These are phyloP conservation scores for Chenopodium suecicum DNA, from an alignment of 148 eudicot species.

Conservation along the genomic window DNA sequence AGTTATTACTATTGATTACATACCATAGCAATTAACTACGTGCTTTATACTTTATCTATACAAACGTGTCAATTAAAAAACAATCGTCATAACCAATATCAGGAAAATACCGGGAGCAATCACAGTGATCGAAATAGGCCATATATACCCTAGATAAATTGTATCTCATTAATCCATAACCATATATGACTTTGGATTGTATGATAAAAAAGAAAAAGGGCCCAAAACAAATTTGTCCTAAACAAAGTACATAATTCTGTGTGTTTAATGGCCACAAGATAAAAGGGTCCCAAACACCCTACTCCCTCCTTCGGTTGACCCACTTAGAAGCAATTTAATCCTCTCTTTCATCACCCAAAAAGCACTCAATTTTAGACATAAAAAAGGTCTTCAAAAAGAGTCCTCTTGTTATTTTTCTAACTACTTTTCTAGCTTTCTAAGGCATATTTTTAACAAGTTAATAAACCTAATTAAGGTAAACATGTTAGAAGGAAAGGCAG, in stretches of 20 bases:
- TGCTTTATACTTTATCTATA: too few relatives aligned
- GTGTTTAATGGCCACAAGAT: conserved; percentile 19
- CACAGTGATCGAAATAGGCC: too few relatives aligned
- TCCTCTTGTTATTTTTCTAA: neutral
- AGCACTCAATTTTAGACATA: neutral
- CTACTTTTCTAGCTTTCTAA: neutral
- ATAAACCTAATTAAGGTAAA: neutral
- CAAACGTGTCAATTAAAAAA: too few relatives aligned
- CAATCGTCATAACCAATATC: too few relatives aligned
- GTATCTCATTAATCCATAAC: too few relatives aligned
- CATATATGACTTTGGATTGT: neutral
- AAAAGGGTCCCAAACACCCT: neutral
- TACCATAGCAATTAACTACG: too few relatives aligned
- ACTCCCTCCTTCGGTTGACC: neutral
- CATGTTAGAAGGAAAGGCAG: conserved; percentile 83
- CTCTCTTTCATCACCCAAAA: neutral
- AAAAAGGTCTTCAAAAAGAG: neutral
- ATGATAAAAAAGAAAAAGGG: neutral
- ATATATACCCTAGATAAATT: too few relatives aligned
- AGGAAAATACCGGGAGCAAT: too few relatives aligned
- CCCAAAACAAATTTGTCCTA: conserved; percentile 13
- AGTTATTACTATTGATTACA: too few relatives aligned
- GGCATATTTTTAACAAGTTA: neutral
- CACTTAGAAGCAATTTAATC: conserved; percentile 5
- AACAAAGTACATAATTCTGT: conserved; percentile 18